Evolutionary conservation across 2,329 filamentous ascomycete genomes (phyloP).

Genomic region (Leptographium galeiforme): DNA sequence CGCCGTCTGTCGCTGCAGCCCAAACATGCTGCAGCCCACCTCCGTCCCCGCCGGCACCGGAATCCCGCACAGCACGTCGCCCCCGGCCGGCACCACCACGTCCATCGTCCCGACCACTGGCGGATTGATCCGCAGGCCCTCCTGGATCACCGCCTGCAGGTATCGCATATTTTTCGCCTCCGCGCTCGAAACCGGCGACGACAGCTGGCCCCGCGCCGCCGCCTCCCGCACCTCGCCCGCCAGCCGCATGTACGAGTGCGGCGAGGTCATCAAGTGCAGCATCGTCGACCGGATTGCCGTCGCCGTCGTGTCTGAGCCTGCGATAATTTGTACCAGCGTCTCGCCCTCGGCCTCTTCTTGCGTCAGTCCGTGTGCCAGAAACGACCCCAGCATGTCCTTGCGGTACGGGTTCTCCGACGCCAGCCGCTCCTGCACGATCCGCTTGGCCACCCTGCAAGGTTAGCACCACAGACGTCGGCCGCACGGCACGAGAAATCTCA

Average conservation of each 20-base stretch:
- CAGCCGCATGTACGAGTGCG: slow-evolving; percentile 13
- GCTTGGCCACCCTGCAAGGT: slow-evolving; percentile 24
- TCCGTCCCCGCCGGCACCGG: slow-evolving; percentile 32
- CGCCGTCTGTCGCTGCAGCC: slow-evolving; percentile 22
- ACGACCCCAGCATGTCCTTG: slow-evolving; percentile 26
- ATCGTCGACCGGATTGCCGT: slow-evolving; percentile 16
- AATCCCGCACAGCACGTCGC: slow-evolving; percentile 23
- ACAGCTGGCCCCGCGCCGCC: slow-evolving; percentile 11
- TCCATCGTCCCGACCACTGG: slow-evolving; percentile 22
- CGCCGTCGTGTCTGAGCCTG: slow-evolving; percentile 18
- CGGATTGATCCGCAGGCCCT: slow-evolving; percentile 33
- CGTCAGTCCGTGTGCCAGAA: slow-evolving; percentile 25
- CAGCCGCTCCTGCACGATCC: slow-evolving; percentile 17
- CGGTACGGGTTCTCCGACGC: slow-evolving; percentile 14
- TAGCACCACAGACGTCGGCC: slow-evolving; percentile 8
- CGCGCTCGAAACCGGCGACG: slow-evolving; percentile 19
- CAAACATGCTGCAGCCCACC: slow-evolving; percentile 28
- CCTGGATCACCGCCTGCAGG: slow-evolving; percentile 35
- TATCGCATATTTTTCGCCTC: slow-evolving; percentile 29
- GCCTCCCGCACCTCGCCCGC: slow-evolving; percentile 21
- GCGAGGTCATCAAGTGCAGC: slow-evolving; percentile 16
- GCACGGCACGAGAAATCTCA: slow-evolving; percentile 8
- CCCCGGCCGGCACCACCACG: slow-evolving; percentile 20
- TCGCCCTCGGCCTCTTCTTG: slow-evolving; percentile 29
- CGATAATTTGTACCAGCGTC: slow-evolving; percentile 24